A percentile compares a stretch with the other conserved stretches of the same genome.
These are phyloP conservation scores for Diplocarpon mali DNA, from an alignment of 2,329 filamentous ascomycete species.

Conservation along the genomic window DNA sequence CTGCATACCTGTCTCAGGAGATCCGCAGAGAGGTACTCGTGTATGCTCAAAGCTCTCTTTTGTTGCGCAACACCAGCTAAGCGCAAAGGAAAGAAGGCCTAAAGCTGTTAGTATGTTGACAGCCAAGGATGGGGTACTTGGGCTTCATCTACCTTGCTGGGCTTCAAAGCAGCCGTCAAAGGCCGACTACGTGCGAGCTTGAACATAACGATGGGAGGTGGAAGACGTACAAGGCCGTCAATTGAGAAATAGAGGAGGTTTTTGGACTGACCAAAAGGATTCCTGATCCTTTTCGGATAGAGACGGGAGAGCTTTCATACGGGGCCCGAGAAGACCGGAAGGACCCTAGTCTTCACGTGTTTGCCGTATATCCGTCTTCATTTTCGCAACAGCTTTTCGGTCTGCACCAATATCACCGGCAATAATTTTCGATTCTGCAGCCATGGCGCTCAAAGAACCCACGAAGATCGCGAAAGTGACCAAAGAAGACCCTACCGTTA, in stretches of 20 bases:
- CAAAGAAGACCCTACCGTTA: constrained; percentile 23
- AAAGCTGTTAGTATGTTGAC: constrained; percentile 25
- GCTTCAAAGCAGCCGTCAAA: constrained; percentile 68
- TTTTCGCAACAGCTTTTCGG: constrained; percentile 1
- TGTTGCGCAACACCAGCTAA: constrained; percentile 56
- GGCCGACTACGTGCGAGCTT: constrained; percentile 74
- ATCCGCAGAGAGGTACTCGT: constrained; percentile 95
- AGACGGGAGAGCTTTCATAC: constrained; percentile 13
- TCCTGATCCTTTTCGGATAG: constrained; percentile 15
- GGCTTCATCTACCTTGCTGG: constrained; percentile 53
- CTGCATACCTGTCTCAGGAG: constrained; percentile 60
- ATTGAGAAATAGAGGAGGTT: constrained; percentile 14
- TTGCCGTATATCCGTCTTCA: constrained; percentile 1
- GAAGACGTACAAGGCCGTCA: constrained; percentile 20
- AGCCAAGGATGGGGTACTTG: constrained; percentile 1
- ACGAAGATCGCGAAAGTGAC: constrained; percentile 16
- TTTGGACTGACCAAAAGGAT: constrained; percentile 11
- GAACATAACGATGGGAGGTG: constrained; percentile 55
- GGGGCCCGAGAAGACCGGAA: constrained; percentile 7
- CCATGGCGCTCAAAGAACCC: constrained; percentile 15
- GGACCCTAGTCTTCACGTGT: constrained; percentile 12
- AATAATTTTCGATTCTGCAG: no score
- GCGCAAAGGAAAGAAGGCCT: constrained; percentile 40
- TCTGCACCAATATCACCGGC: no score
- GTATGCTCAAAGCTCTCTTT: constrained; percentile 88